phyloP scores from a whole-genome alignment of 73 alveolate species.

The Paramecium bursaria region DNA sequence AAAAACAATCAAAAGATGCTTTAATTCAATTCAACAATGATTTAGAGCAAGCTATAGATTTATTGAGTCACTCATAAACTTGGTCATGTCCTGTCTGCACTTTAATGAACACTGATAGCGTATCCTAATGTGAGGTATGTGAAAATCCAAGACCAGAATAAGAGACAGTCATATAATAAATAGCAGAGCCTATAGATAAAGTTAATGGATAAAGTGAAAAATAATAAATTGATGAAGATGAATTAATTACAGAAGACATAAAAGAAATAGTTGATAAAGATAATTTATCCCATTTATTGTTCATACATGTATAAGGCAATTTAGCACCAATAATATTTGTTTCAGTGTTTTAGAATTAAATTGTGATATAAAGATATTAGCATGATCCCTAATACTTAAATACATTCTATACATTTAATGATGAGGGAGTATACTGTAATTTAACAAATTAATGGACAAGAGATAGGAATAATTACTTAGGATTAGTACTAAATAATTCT shows the following conservation, averaged over 20 bases:
- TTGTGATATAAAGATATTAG: too few relatives aligned
- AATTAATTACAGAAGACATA: slow-evolving; percentile 5
- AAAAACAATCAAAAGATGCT: slow-evolving; percentile 18
- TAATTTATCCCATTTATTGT: neutral
- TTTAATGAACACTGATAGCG: slow-evolving; percentile 67
- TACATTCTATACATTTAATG: slow-evolving; percentile 32
- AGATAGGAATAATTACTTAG: slow-evolving; percentile 1
- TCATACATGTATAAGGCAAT: slow-evolving; percentile 31
- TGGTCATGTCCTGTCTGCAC: slow-evolving; percentile 71
- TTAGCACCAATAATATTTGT: neutral
- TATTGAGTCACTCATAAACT: slow-evolving; percentile 33
- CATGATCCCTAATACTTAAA: neutral
- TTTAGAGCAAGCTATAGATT: slow-evolving; percentile 15
- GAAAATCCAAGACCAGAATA: slow-evolving; percentile 69
- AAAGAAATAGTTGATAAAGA: slow-evolving; percentile 23
- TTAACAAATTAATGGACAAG: slow-evolving; percentile 55
- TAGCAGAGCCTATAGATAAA: neutral
- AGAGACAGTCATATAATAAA: slow-evolving; percentile 16
- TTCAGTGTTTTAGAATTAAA: neutral
- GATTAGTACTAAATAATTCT: neutral
- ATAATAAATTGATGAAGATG: slow-evolving; percentile 57
- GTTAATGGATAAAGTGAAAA: slow-evolving; percentile 33
- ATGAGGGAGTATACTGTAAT: slow-evolving; percentile 36
- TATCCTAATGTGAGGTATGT: slow-evolving; percentile 71
- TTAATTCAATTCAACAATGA: slow-evolving; percentile 19